These are phyloP conservation scores for Tremella mesenterica DNA, from an alignment of 768 basidiomycete genomes.

Conservation along the genomic window DNA sequence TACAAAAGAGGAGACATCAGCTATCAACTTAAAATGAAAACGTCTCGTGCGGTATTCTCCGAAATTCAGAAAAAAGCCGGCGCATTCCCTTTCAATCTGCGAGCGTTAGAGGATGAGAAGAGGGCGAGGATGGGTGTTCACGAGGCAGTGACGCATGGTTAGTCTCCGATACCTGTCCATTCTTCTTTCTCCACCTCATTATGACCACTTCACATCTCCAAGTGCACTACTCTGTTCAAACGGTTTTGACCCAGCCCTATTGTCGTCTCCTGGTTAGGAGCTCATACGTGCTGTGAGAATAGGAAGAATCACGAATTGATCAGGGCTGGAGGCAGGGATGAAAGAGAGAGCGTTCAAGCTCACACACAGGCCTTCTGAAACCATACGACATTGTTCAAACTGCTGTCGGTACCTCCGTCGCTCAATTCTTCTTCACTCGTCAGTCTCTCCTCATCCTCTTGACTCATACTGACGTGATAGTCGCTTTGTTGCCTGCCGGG, in stretches of 20 bases:
- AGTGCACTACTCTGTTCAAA: no score
- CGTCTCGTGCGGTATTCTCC: constrained; percentile 87
- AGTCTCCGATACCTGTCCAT: background rate
- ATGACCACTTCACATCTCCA: no score
- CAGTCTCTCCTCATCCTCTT: constrained; percentile 11
- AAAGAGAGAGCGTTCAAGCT: no score
- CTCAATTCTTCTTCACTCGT: constrained; percentile 88
- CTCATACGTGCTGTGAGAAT: no score
- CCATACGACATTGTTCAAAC: constrained; percentile 94
- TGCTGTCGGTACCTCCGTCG: constrained; percentile 71
- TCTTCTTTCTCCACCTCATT: no score
- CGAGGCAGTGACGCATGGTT: constrained; percentile 86
- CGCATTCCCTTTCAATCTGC: constrained; percentile 94
- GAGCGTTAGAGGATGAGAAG: constrained; percentile 90
- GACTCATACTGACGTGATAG: constrained; percentile 29
- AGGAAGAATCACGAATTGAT: no score
- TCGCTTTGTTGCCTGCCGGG: constrained; percentile 82
- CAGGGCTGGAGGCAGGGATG: no score
- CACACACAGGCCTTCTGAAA: constrained; percentile 56
- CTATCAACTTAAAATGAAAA: constrained; percentile 97
- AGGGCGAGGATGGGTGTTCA: constrained; percentile 86
- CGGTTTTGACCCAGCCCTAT: no score
- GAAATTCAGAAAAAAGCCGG: constrained; percentile 98
- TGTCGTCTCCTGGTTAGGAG: no score
- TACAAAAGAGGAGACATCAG: constrained; percentile 77